These are phyloP conservation scores for Chiua virens DNA, from an alignment of 768 basidiomycete genomes.

Conservation along the genomic window DNA sequence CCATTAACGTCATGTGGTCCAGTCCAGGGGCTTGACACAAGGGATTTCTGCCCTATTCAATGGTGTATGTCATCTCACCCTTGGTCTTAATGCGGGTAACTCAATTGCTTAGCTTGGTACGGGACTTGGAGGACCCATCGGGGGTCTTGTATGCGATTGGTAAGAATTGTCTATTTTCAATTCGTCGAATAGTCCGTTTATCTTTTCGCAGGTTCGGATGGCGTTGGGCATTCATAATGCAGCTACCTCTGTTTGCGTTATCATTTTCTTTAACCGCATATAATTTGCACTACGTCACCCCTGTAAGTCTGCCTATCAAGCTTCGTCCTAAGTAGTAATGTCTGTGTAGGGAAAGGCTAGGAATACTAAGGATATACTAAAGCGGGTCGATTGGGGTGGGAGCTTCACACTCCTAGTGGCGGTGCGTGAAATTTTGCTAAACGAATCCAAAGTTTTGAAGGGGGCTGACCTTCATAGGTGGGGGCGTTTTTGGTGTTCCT, in stretches of 20 bases:
- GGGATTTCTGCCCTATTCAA: slow-evolving; percentile 70
- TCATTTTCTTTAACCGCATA: slow-evolving; percentile 57
- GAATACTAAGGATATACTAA: slow-evolving; percentile 63
- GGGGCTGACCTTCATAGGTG: slow-evolving; percentile 35
- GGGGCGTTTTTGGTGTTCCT: slow-evolving; percentile 66
- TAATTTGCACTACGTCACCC: slow-evolving; percentile 66
- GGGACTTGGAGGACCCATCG: slow-evolving; percentile 80
- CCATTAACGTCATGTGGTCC: slow-evolving; percentile 10
- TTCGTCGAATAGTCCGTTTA: neutral
- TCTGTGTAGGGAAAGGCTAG: slow-evolving; percentile 59
- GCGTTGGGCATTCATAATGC: slow-evolving; percentile 79
- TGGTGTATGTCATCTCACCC: slow-evolving; percentile 47
- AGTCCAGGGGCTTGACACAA: slow-evolving; percentile 73
- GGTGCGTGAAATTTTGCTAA: slow-evolving; percentile 39
- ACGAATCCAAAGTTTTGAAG: neutral
- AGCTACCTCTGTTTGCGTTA: slow-evolving; percentile 63
- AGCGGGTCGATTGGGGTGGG: slow-evolving; percentile 80
- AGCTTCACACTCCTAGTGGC: slow-evolving; percentile 58
- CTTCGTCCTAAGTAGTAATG: neutral
- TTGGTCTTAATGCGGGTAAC: neutral
- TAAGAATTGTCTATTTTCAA: slow-evolving; percentile 26
- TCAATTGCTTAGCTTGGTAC: slow-evolving; percentile 55
- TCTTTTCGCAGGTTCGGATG: slow-evolving; percentile 61
- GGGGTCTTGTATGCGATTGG: slow-evolving; percentile 70
- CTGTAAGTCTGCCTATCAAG: slow-evolving; percentile 41